Base-by-base conservation (phyloP, 139 green algal species). In the Cymbomonas tetramitiformis region DNA sequence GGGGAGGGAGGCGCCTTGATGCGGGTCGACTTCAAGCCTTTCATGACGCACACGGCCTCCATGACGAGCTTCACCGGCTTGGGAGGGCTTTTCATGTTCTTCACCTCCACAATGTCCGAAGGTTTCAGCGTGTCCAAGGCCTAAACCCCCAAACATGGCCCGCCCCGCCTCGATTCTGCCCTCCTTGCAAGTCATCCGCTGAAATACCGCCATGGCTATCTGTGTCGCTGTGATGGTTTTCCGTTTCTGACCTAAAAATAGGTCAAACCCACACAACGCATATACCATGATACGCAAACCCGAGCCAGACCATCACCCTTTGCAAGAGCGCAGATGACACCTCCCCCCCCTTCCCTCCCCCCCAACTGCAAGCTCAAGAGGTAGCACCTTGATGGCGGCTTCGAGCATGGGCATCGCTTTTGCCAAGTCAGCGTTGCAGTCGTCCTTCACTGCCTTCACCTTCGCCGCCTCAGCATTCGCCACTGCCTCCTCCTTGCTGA, bases 21-120 rank as follows among this genome's bases (percentile, higher is more conserved):
- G 33, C 81, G 70, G 6, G 59, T 56, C 2, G 82, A 76, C 65
- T 86, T 86, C 10, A 87, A 31, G 31, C 65, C 67, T 61, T 79
- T 81, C 54, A 90, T 69, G 65, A 87, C 84, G 72, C 81, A 87
- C 29, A 91, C 80, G 1, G 81, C 80, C 65, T 89, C 81, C 47
- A 89, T 70, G 38, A 89, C 65, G 29, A 80, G 62, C 56, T 73
- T 49, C 55, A 74, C 74, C 8, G 31, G 47, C 24, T 53, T 67
- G 10, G 66, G 61, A 26, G 66, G 67, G n/a, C 29, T 57, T 56
- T 67, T 75, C 46, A 66, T 68, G 40, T 60, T 61, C 62, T 78
- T 78, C 25, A 78, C 34, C 63, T 78, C 70, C 24, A 66, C 61
- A 52, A 78, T 78, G 54, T 75, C 70, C 33, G 67, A 68, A 55